Conservation (phyloP, 345 rosid species). For the Melastoma malabathricum region DNA sequence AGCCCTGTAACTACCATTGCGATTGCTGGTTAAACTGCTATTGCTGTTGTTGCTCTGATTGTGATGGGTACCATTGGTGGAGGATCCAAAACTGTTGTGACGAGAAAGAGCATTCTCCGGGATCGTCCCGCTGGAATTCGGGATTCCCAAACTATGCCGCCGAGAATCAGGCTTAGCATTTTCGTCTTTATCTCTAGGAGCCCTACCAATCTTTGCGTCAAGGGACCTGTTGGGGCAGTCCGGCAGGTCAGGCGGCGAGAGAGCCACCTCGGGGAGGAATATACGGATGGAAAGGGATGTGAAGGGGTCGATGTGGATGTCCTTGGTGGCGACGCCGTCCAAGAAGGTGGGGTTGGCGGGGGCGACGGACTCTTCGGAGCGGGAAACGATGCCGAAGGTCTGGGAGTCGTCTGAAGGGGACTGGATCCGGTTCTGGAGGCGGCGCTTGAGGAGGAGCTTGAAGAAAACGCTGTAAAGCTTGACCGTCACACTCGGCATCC, state of each 20-base stretch:
- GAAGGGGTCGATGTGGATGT: slow-evolving; percentile 83
- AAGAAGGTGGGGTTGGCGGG: slow-evolving; percentile 66
- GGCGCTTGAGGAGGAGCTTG: slow-evolving; percentile 77
- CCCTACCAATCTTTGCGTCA: too few relatives aligned
- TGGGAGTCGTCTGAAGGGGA: slow-evolving; percentile 29
- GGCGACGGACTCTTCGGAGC: slow-evolving; percentile 67
- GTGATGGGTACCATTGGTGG: slow-evolving; percentile 10
- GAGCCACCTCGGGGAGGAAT: slow-evolving; percentile 80
- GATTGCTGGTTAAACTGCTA: slow-evolving; percentile 2
- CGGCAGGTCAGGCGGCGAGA: slow-evolving; percentile 15
- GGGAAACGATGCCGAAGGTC: slow-evolving; percentile 58
- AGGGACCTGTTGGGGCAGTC: too few relatives aligned
- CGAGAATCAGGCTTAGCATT: too few relatives aligned
- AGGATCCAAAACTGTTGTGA: slow-evolving; percentile 41
- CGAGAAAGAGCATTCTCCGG: slow-evolving; percentile 12
- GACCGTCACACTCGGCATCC: slow-evolving; percentile 84
- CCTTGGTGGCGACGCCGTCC: slow-evolving; percentile 92
- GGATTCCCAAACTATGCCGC: too few relatives aligned
- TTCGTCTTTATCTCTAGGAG: too few relatives aligned
- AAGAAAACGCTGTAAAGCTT: slow-evolving; percentile 87
- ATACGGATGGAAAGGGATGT: slow-evolving; percentile 75
- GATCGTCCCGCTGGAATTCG: slow-evolving; percentile 3
- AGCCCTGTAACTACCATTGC: slow-evolving; percentile 27
- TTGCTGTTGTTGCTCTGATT: too few relatives aligned
- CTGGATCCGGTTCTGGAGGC: slow-evolving; percentile 68